A percentile compares a stretch with the other conserved stretches of the same genome.
Conservation (phyloP, 2,329 filamentous ascomycete genomes). For the Phialemoniopsis sp. region DNA sequence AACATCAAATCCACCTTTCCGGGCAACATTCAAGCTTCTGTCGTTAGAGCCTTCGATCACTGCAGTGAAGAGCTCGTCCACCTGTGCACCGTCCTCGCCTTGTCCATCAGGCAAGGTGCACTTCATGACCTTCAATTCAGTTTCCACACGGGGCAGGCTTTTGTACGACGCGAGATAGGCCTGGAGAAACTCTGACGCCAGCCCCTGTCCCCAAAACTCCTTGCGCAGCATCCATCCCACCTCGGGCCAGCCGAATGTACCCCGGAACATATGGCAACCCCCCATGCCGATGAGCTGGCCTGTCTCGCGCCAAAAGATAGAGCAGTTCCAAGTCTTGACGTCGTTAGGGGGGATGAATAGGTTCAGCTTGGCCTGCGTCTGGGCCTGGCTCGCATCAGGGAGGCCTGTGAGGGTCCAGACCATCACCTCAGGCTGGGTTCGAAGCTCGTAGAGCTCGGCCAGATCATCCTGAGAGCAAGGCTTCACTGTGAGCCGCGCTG, state of each 20-base stretch:
- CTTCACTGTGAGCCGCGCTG: conserved; percentile 51
- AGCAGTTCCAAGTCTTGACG: conserved; percentile 49
- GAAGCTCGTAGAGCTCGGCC: conserved; percentile 43
- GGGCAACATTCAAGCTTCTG: conserved; percentile 51
- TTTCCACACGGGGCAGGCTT: conserved; percentile 39
- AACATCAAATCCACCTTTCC: conserved; percentile 49
- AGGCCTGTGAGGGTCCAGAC: conserved; percentile 41
- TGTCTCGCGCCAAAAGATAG: conserved; percentile 40
- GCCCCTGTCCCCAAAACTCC: conserved; percentile 51
- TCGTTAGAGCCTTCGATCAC: conserved; percentile 44
- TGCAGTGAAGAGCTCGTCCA: conserved; percentile 38
- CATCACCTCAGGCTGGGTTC: conserved; percentile 60
- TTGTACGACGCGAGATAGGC: conserved; percentile 43
- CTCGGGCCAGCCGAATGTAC: conserved; percentile 49
- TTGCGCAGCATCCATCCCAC: conserved; percentile 53
- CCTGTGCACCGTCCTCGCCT: conserved; percentile 15
- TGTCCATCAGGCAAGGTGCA: conserved; percentile 20
- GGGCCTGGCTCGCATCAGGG: conserved; percentile 36
- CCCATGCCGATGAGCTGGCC: conserved; percentile 49
- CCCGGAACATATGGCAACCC: conserved; percentile 30
- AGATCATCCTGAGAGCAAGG: conserved; percentile 46
- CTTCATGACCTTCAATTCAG: conserved; percentile 36
- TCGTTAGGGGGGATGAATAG: conserved; percentile 45
- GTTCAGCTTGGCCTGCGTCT: conserved; percentile 34
- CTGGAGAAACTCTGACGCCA: conserved; percentile 51